phyloP scores from a whole-genome alignment of 768 basidiomycete genomes.

The Postia placenta region DNA sequence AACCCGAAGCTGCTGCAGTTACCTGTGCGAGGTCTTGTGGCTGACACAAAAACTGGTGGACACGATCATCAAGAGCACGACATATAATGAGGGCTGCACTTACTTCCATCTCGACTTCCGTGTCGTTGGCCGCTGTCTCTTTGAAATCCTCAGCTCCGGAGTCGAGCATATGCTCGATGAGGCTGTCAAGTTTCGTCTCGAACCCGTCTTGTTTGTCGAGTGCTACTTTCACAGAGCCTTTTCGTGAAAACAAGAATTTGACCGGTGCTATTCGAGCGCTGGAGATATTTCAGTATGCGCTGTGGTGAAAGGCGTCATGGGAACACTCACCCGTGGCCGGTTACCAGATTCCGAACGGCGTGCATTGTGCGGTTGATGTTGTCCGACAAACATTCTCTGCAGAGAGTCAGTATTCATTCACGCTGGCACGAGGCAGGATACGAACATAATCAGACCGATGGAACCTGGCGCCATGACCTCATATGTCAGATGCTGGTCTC shows the following conservation, averaged over 20 bases:
- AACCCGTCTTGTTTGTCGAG: slow-evolving; percentile 28
- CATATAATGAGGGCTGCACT: slow-evolving; percentile 3
- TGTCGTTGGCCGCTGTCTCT: slow-evolving; percentile 13
- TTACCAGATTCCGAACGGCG: slow-evolving; percentile 47
- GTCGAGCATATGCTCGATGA: slow-evolving; percentile 36
- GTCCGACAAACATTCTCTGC: slow-evolving; percentile 57
- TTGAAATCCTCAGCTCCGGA: slow-evolving; percentile 43
- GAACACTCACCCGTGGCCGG: slow-evolving; percentile 38
- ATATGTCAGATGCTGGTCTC: slow-evolving; percentile 43
- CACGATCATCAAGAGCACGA: slow-evolving; percentile 3
- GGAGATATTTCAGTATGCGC: neutral
- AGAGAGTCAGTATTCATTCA: slow-evolving; percentile 17
- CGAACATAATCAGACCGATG: slow-evolving; percentile 63
- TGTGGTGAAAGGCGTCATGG: neutral
- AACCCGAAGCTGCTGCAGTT: slow-evolving; percentile 28
- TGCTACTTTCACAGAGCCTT: slow-evolving; percentile 45
- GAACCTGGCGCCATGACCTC: slow-evolving; percentile 54
- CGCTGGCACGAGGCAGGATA: slow-evolving; percentile 2
- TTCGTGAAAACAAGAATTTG: slow-evolving; percentile 56
- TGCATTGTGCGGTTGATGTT: slow-evolving; percentile 59
- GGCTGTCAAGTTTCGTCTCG: slow-evolving; percentile 23
- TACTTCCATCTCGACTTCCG: slow-evolving; percentile 12
- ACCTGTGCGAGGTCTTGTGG: slow-evolving; percentile 34
- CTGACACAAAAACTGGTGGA: slow-evolving; percentile 38
- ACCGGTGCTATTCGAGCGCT: slow-evolving; percentile 62